Evolutionary conservation across 176 grass and related monocot species (phyloP), one percentile per base, ranked within the genome.

Genomic region (Oryza coarctata): DNA sequence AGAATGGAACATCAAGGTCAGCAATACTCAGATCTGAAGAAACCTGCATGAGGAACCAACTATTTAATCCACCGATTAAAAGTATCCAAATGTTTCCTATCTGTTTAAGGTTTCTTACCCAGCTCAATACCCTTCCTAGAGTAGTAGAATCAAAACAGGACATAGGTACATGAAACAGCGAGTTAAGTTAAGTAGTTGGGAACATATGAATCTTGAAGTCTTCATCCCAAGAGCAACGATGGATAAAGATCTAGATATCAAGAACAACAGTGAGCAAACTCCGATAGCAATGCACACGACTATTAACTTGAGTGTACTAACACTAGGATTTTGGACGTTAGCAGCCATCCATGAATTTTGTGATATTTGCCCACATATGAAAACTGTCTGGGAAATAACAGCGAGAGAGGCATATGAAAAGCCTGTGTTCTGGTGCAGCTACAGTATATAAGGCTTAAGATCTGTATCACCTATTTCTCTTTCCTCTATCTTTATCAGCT

Each of bases 261-360:
- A 74, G 76, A 98, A 87, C 58, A 93, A 63, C 26, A 95, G 1
- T 1, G 96, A 66, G 62, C 80, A 32, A 70, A 88, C 74, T 65
- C 96, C 92, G 44, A 98, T 91, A 76, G 39, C 80, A 27, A 95
- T 79, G 82, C 95, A 98, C 74, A 98, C 96, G 30, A 70, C 76
- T 70, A 95, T 95, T 76, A 98, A 83, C 55, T 80, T 89, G 15
- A 98, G 80, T 20, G 70, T 78, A 70, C 89, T 91, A 68, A 98
- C 79, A 83, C 79, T 41, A 74, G 93, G 79, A 78, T 91, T 91
- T 55, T 98, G 55, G 68, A 98, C 82, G 76, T 95, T 93, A 45
- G 96, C 87, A 67, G 96, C 93, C 91, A 98, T 91, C 96, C 96
- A 98, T 71, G 93, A 87, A 73, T 95, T 98, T 70, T 95, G 96